Base-by-base conservation (phyloP, 2,329 filamentous ascomycete genomes). In the Beauveria sp. region DNA sequence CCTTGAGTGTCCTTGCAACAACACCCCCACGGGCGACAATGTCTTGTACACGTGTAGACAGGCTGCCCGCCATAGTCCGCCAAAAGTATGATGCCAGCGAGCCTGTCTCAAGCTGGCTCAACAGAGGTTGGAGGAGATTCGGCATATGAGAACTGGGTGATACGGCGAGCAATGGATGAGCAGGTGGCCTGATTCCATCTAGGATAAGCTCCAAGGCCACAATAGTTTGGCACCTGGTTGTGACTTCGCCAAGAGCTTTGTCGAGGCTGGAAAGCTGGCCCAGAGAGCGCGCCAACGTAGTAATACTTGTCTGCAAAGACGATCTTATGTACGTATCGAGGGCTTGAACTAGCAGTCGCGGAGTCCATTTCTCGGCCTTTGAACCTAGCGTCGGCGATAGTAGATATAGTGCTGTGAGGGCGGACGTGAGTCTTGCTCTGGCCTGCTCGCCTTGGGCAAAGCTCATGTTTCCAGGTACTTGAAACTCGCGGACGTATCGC, bases 61-160 rank as follows among this genome's bases (percentile, higher is more conserved):
- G 79, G 61, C 86, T 87, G 1, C 89, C 86, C 0, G 95, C 95
- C 69, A 98, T 83, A 9, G 89, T 90, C 58, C 95, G 84, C 92
- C 95, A 99, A 76, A 96, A 99, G 72, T 93, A 96, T 0, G 90
- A 93, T 1, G 91, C 86, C 18, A 99, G 78, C 2, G 90, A 95
- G 0, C 90, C 86, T 0, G 92, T 96, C 73, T 98, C 95, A 8
- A 99, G 83, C n/a, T 87, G 80, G 12, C 83, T 78, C 9, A 96
- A 82, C 0, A 96, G 77, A 0, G 87, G 87, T 62, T 88, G 83
- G 0, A 97, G 80, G 47, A 97, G 81, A 62, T 78, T 83, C 3
- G 70, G 64, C 22, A 74, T 70, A 5, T 70, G 68, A 52, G 76
- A 72, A 50, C 78, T 71, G 26, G 64, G 63, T 3, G 67, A 53